These are phyloP conservation scores for Pseudogymnoascus sp. DNA, from an alignment of 2,329 filamentous ascomycete species.

Conservation along the genomic window DNA sequence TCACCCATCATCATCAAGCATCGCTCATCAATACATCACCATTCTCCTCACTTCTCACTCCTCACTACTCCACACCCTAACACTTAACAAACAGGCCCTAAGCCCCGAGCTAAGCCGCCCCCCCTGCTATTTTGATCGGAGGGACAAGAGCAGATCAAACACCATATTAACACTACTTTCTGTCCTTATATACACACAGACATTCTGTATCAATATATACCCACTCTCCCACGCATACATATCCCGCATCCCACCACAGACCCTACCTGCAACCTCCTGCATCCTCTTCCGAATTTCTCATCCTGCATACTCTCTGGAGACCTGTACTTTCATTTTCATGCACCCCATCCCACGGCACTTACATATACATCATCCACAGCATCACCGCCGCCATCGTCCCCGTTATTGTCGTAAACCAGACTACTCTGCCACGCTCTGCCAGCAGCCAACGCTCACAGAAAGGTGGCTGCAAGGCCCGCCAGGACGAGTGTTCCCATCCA, in stretches of 20 bases:
- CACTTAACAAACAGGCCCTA: neutral
- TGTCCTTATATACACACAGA: neutral
- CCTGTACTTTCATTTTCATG: conserved; percentile 3
- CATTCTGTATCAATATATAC: neutral
- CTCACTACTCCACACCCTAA: neutral
- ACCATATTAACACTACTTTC: neutral
- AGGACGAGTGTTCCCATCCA: conserved; percentile 1
- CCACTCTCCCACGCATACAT: neutral
- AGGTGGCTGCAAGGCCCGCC: neutral
- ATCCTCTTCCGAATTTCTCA: neutral
- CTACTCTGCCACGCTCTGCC: neutral
- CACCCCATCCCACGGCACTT: conserved; percentile 1
- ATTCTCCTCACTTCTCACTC: neutral
- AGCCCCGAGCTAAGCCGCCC: neutral
- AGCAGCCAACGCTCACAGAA: neutral
- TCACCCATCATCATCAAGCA: neutral
- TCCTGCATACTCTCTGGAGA: neutral
- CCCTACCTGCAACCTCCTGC: neutral
- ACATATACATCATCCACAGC: neutral
- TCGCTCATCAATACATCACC: neutral
- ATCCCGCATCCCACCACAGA: neutral
- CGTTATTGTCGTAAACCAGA: neutral
- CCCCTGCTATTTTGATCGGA: neutral
- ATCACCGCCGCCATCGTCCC: neutral
- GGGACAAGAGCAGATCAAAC: neutral